Percentiles rank a stretch among this genome's conserved stretches.
These are phyloP conservation scores for Exophiala alcalophila DNA, from an alignment of 2,329 filamentous ascomycete genomes.

Conservation along the genomic window DNA sequence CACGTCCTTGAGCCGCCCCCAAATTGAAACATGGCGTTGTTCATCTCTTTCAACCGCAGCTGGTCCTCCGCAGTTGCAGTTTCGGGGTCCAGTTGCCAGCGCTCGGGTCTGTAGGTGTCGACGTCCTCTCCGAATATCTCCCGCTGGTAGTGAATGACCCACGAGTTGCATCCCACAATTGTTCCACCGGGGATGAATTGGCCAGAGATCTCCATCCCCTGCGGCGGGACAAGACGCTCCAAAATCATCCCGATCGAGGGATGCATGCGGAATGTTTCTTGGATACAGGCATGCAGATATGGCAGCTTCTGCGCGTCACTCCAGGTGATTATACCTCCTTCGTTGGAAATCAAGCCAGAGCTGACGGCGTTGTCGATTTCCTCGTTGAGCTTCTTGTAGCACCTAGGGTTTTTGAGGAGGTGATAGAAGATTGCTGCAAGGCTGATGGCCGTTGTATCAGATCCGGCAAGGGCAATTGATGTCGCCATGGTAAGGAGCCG, in stretches of 20 bases:
- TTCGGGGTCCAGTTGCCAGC: constrained; percentile 34
- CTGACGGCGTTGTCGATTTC: constrained; percentile 25
- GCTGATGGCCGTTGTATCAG: constrained; percentile 38
- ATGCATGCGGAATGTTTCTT: constrained; percentile 21
- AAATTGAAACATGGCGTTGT: constrained; percentile 5
- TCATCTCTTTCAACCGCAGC: constrained; percentile 1
- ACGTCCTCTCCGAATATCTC: constrained; percentile 24
- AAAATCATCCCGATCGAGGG: constrained; percentile 29
- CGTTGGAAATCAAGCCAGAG: constrained; percentile 36
- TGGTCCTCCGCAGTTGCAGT: too few species aligned
- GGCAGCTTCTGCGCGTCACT: constrained; percentile 50
- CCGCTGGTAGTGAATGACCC: constrained; percentile 30
- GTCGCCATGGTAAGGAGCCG: constrained; percentile 34
- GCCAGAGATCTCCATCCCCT: constrained; percentile 18
- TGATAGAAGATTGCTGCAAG: constrained; percentile 36
- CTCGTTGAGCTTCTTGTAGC: constrained; percentile 15
- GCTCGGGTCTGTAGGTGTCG: constrained; percentile 30
- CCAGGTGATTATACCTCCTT: constrained; percentile 61
- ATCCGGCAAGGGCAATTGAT: constrained; percentile 36
- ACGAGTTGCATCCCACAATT: constrained; percentile 25
- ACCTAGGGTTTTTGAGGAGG: constrained; percentile 55
- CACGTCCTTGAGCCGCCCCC: constrained; percentile 4
- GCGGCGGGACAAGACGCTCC: constrained; percentile 26
- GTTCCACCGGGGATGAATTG: constrained; percentile 18
- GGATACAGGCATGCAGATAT: constrained; percentile 38